Evolutionary conservation across 2,329 filamentous ascomycete genomes (phyloP), one percentile per base, ranked within the genome.

Genomic region (Ophiostoma quercus): DNA sequence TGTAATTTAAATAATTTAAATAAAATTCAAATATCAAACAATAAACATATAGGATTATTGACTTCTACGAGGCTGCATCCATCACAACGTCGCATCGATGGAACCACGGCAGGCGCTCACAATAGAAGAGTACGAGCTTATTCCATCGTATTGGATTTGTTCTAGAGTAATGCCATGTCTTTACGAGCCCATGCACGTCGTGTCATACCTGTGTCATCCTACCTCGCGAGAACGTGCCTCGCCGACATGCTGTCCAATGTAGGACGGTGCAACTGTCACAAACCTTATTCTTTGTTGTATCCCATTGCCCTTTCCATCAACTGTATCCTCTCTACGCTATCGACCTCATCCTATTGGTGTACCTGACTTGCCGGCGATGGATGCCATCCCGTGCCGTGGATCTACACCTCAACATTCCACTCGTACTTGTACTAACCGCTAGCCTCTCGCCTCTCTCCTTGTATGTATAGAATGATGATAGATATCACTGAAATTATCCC

Each of bases 91-190:
- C 25, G 16, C 57, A 62, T 62, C 22, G 25, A 32, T 62, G 57
- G 57, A 62, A 62, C 57, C 57, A 29, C 57, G 57, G 57, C 57
- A 60, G 57, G 51, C 25, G 51, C 57, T 62, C 57, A 16, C 54
- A 62, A 62, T 62, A 25, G 51, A 9, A 62, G 3, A 25, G 19
- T 57, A 60, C 54, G 54, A 60, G 54, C 25, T 62, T 62, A 34
- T 62, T 62, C 25, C 14, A n/a, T 47, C 43, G 43, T 47, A 47
- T 47, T 19, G 16, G 41, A n/a, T n/a, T n/a, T n/a, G n/a, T n/a
- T 32, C 29, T 22, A 8, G 16, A 2, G 32, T 12, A 25, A 16
- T 51, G n/a, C n/a, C n/a, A n/a, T n/a, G n/a, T n/a, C 47, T 19
- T 47, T 47, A 19, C 43, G 16, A 47, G 43, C 43, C n/a, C 19